Evolutionary conservation across 176 grass and related monocot species (phyloP).

Genomic region (Eleusine indica): DNA sequence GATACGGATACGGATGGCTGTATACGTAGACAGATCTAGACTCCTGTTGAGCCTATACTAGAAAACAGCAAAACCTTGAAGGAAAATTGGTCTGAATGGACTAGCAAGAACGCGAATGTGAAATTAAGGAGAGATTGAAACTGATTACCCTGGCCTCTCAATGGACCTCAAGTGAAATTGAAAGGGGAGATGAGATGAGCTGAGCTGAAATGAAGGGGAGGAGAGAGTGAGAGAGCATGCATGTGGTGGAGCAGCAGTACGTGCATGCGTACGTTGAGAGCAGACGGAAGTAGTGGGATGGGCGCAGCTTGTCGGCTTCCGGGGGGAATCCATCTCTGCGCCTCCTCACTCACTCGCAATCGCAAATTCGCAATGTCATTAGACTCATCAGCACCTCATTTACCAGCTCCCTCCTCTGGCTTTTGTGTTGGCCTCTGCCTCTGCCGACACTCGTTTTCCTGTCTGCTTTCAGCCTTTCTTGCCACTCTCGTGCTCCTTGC

Average conservation of each 20-base stretch:
- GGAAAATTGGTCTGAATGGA: too few species aligned
- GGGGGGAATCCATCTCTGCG: constrained; percentile 15
- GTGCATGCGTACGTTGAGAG: neutral
- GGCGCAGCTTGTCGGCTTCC: constrained; percentile 24
- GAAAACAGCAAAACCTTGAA: neutral
- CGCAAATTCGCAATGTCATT: neutral
- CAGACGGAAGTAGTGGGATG: neutral
- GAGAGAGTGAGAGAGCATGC: neutral
- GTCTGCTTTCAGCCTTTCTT: too few species aligned
- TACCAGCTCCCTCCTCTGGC: neutral
- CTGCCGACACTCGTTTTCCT: too few species aligned
- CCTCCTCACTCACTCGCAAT: too few species aligned
- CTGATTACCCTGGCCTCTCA: neutral
- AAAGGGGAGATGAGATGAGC: neutral
- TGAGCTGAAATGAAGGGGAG: too few species aligned
- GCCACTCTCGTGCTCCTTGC: too few species aligned
- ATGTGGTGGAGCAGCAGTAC: neutral
- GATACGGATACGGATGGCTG: neutral
- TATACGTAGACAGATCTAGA: neutral
- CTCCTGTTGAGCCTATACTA: neutral
- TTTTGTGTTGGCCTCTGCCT: neutral
- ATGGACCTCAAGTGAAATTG: neutral
- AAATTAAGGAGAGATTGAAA: too few species aligned
- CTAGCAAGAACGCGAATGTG: too few species aligned
- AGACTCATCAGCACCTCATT: neutral